Base-by-base conservation (phyloP, 202 grass and related monocot species). In the Brachypodium distachyon region DNA sequence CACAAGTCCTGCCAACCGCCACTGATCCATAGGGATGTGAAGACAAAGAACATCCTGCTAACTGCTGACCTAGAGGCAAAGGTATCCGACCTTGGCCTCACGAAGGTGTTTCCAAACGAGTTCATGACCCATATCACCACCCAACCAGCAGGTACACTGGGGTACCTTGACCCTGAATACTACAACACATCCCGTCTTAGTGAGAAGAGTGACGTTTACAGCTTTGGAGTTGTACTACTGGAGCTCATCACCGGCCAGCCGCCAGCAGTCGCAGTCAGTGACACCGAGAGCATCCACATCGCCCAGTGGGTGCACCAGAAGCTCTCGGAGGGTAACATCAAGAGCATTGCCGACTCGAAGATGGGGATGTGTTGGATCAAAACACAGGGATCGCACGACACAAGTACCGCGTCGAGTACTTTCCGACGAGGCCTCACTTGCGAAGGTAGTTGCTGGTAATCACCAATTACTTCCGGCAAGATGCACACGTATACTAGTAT, bases 81-180 rank as follows among this genome's bases (percentile, higher is more conserved):
- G 42, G 84, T 97, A 63, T 69, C 93, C 6, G 90, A 97, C 74
- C 88, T 97, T 69, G 87, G 90, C 14, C 68, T 97, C 6, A 90
- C 78, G 2, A 93, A 83, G 64, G 82, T 55, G 31, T 90, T 90
- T 21, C n/a, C 53, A 1, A 18, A 50, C 21, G 77, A 82, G 5
- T 48, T 34, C 5, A 49, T 17, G 32, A 93, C 43, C 28, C 79
- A 86, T 5, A 34, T 93, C 41, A 84, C 84, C 5, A 97, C 93
- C 17, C 26, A 42, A 33, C 85, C 91, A 0, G 90, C 87, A 3
- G 90, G 93, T 10, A 93, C 93, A 9, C 73, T 89, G 0, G 87
- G 93, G 8, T 97, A 97, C 23, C 68, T 97, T n/a, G 93, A 97
- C 55, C 93, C 87, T 11, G 90, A 97, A 61, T 93, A 82, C 84